Evolutionary conservation across 108 stramenopile species (phyloP), one percentile per base, ranked within the genome.

Genomic region (Cyclotella baltica): DNA sequence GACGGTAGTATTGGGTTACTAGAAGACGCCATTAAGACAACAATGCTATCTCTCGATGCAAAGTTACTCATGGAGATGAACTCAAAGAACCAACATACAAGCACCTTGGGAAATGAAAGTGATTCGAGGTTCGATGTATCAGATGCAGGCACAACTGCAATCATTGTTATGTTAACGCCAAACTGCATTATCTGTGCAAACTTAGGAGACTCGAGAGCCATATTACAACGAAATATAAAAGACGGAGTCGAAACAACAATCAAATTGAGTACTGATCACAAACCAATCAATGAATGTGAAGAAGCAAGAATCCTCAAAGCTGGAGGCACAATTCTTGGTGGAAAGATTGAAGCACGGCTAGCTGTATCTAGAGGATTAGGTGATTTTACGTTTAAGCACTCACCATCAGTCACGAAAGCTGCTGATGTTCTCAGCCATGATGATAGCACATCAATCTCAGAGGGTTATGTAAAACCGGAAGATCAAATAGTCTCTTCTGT

Each of bases 321-420:
- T 29, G 90, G 92, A 10, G 95, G 95, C 13, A 77, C 81, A 59
- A 89, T 96, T 3, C 86, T 86, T 77, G 70, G 83, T 75, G 89
- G 90, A 43, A 89, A 94, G 33, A 92, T 98, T 34, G 92, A 97
- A 62, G 98, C 96, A 18, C 92, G 96, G 69, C 77, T 98, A 55
- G 98, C 98, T 43, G 98, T 98, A n/a, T 91, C 90, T 66, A 85
- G 98, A 51, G 94, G 91, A n/a, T 75, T 97, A 27, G 98, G 98
- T 9, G 98, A 98, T 70, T 98, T 93, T 78, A 46, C 69, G 16
- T 93, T 88, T 80, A 93, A 93, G 68, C 83, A 84, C 29, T 59
- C 30, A 2, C 52, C 63, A 56, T 76, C 75, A 33, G 57, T 76
- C 48, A 25, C 46, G 31, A 27, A 30, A 31, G 36, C 40, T 64